Percentiles rank a stretch among this genome's conserved stretches.
phyloP scores from a whole-genome alignment of 140 eudicot species.

The Senecio squalidus region DNA sequence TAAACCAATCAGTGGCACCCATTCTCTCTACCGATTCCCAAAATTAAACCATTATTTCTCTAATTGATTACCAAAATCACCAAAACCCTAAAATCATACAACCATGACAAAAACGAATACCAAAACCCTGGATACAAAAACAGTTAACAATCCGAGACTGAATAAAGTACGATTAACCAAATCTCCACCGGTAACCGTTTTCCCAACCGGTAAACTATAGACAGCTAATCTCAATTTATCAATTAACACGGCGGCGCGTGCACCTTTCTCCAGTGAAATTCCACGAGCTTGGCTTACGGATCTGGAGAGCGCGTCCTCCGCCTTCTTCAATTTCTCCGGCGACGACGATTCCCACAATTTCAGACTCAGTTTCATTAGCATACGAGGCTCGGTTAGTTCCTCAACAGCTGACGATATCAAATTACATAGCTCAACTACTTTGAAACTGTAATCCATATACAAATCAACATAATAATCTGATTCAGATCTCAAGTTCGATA shows the following conservation, averaged over 20 bases:
- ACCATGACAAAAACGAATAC: slow-evolving; percentile 22
- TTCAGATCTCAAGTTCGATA: slow-evolving; percentile 27
- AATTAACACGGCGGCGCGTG: slow-evolving; percentile 26
- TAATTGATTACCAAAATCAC: too few species aligned
- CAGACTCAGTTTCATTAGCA: slow-evolving; percentile 29
- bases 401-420: slow-evolving; percentile 37
- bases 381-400: slow-evolving; percentile 29
- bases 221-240: slow-evolving; percentile 24
- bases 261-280: slow-evolving; percentile 4
- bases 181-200: slow-evolving; percentile 14
- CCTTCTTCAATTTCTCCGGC: slow-evolving; percentile 25
- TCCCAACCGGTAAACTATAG: slow-evolving; percentile 23
- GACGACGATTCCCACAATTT: slow-evolving; percentile 20
- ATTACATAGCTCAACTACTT: slow-evolving; percentile 36
- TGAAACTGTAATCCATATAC: slow-evolving; percentile 39
- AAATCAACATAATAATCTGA: slow-evolving; percentile 9
- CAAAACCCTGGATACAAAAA: slow-evolving; percentile 19
- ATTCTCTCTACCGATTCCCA: too few species aligned
- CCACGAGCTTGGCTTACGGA: slow-evolving; percentile 10
- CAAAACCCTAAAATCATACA: too few species aligned
- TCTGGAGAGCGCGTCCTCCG: slow-evolving; percentile 29
- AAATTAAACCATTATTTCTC: too few species aligned
- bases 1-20: too few species aligned
- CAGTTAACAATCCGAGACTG: slow-evolving; percentile 35
- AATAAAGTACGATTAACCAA: slow-evolving; percentile 27